These are phyloP conservation scores for Mycena vulgaris DNA, from an alignment of 768 basidiomycete species.

Conservation along the genomic window DNA sequence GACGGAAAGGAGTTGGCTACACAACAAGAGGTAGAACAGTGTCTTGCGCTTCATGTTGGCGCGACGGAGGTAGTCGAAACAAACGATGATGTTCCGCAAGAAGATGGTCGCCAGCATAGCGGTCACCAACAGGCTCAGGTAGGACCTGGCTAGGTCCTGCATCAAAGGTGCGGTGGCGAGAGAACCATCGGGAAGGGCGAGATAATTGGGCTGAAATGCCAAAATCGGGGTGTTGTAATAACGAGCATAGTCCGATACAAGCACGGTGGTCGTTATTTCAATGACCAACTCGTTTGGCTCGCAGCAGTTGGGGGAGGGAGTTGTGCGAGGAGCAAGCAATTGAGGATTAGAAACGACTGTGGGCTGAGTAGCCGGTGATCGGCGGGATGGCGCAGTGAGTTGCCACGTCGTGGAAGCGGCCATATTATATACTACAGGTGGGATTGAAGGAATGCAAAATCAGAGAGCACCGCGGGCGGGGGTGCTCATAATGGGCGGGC, in stretches of 20 bases:
- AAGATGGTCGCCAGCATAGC: constrained; percentile 68
- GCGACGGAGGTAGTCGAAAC: constrained; percentile 66
- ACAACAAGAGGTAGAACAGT: constrained; percentile 70
- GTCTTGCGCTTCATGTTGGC: constrained; percentile 71
- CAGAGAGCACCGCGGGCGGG: constrained; percentile 52
- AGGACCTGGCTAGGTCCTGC: constrained; percentile 57
- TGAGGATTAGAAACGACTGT: constrained; percentile 35
- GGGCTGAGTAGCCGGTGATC: constrained; percentile 14
- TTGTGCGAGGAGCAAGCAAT: constrained; percentile 50
- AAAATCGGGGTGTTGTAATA: constrained; percentile 61
- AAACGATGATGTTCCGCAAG: constrained; percentile 65
- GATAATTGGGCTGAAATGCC: constrained; percentile 65
- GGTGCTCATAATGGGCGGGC: constrained; percentile 49
- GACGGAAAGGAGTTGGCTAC: constrained; percentile 67
- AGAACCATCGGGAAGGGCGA: constrained; percentile 70
- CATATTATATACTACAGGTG: constrained; percentile 19
- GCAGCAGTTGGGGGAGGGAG: constrained; percentile 53
- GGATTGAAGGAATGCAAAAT: constrained; percentile 32
- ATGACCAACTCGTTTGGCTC: constrained; percentile 63
- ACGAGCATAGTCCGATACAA: constrained; percentile 62
- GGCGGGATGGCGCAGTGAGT: constrained; percentile 24
- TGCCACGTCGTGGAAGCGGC: constrained; percentile 28
- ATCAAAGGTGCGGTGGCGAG: constrained; percentile 64
- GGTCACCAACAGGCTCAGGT: constrained; percentile 62
- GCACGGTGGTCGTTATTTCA: constrained; percentile 63